Percentiles rank a stretch among this genome's conserved stretches.
Conservation (phyloP, 176 grass and related monocot genomes). For the Guadua angustifolia region DNA sequence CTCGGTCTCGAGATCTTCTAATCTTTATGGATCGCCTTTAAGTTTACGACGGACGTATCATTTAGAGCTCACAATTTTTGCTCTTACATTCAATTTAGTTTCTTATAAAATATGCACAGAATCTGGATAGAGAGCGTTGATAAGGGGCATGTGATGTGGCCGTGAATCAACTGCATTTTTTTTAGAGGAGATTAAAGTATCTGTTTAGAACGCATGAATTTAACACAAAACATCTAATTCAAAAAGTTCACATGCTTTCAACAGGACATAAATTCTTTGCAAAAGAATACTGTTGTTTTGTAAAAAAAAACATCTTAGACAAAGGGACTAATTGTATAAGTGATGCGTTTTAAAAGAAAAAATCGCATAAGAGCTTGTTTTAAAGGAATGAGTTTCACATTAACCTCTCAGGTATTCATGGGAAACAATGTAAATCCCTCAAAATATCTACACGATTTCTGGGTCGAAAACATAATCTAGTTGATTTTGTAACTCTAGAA, state of each 20-base stretch:
- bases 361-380: too few relatives aligned
- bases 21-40: neutral
- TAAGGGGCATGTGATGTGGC: neutral
- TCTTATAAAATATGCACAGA: neutral
- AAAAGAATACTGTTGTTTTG: neutral
- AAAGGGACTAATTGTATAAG: too few relatives aligned
- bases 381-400: too few relatives aligned
- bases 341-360: too few relatives aligned
- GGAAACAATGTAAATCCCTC: neutral
- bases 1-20: neutral
- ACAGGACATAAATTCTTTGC: too few relatives aligned
- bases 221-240: neutral
- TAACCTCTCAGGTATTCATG: too few relatives aligned
- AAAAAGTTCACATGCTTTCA: neutral
- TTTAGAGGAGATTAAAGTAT: neutral
- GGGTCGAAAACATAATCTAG: neutral
- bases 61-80: neutral
- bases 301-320: neutral
- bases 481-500: neutral
- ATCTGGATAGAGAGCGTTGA: neutral
- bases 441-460: neutral
- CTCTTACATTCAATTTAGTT: neutral
- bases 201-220: neutral
- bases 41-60: neutral
- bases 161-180: neutral